phyloP scores from a whole-genome alignment of 139 green algal species.

The Picochlorum costavermella region DNA sequence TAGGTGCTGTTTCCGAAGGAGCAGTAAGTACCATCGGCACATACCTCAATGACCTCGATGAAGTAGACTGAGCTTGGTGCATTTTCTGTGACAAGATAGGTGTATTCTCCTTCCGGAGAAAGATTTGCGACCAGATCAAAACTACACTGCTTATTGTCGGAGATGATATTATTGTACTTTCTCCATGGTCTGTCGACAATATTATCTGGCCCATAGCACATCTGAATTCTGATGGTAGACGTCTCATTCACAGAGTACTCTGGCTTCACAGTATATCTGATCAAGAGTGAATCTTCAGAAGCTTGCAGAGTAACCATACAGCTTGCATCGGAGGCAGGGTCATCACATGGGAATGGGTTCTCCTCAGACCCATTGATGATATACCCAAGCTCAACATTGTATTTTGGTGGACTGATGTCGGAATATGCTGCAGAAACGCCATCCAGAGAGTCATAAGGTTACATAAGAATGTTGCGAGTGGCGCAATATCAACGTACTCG shows the following conservation, averaged over 20 bases:
- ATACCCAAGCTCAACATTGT: constrained; percentile 8
- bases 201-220: constrained; percentile 13
- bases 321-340: neutral
- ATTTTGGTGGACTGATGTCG: constrained; percentile 1
- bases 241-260: constrained; percentile 9
- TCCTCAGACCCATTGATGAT: constrained; percentile 2
- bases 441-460: too few species aligned
- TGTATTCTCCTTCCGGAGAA: constrained; percentile 12
- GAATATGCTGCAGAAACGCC: neutral
- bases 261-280: constrained; percentile 9
- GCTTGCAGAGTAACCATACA: constrained; percentile 9
- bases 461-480: too few species aligned
- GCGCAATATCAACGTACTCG: neutral
- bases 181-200: constrained; percentile 17
- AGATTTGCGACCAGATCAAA: constrained; percentile 4
- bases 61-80: constrained; percentile 10
- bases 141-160: constrained; percentile 25
- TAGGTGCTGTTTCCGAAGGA: constrained; percentile 11
- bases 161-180: constrained; percentile 18
- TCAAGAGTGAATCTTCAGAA: constrained; percentile 10
- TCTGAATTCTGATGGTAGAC: constrained; percentile 18
- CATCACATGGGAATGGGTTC: neutral
- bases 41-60: constrained; percentile 20
- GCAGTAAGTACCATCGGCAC: constrained; percentile 10
- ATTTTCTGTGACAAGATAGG: constrained; percentile 4